phyloP scores from a whole-genome alignment of 2,329 filamentous ascomycete species.

The Clarireedia paspali region DNA sequence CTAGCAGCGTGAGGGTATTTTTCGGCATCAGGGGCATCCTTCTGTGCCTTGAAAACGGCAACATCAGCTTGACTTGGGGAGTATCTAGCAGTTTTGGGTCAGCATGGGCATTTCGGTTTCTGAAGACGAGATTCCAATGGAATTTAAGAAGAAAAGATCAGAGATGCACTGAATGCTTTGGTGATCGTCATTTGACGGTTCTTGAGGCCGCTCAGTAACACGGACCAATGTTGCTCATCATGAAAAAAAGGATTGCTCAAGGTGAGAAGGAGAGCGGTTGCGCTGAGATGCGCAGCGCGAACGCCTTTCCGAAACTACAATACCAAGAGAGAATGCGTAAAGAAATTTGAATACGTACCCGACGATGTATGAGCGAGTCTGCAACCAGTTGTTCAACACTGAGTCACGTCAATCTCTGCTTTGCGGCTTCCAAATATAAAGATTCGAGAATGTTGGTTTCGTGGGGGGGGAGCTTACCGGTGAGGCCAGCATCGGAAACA shows the following conservation, averaged over 20 bases:
- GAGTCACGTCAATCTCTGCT: constrained; percentile 29
- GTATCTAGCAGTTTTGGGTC: constrained; percentile 32
- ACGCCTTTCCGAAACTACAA: constrained; percentile 9
- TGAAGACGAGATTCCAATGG: constrained; percentile 10
- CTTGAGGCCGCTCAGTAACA: constrained; percentile 94
- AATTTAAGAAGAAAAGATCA: constrained; percentile 41
- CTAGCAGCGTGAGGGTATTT: constrained; percentile 92
- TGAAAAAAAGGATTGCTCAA: constrained; percentile 30
- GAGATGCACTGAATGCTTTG: constrained; percentile 71
- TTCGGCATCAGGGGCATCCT: constrained; percentile 62
- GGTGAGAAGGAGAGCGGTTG: constrained; percentile 14
- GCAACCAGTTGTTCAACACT: constrained; percentile 67
- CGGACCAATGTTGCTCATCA: constrained; percentile 92
- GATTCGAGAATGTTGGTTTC: neutral
- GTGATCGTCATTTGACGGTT: constrained; percentile 75
- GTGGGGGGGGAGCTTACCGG: constrained; percentile 35
- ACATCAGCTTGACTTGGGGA: constrained; percentile 89
- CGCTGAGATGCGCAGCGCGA: constrained; percentile 14
- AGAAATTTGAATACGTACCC: constrained; percentile 52
- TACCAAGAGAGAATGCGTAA: constrained; percentile 14
- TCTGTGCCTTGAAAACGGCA: constrained; percentile 85
- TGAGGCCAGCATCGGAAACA: constrained; percentile 56
- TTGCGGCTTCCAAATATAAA: constrained; percentile 12
- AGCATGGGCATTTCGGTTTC: constrained; percentile 13
- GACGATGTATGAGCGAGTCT: constrained; percentile 72